Evolutionary conservation across 352 stramenopile species (phyloP), one percentile per base, ranked within the genome.

Genomic region (Globisporangium spinosum): DNA sequence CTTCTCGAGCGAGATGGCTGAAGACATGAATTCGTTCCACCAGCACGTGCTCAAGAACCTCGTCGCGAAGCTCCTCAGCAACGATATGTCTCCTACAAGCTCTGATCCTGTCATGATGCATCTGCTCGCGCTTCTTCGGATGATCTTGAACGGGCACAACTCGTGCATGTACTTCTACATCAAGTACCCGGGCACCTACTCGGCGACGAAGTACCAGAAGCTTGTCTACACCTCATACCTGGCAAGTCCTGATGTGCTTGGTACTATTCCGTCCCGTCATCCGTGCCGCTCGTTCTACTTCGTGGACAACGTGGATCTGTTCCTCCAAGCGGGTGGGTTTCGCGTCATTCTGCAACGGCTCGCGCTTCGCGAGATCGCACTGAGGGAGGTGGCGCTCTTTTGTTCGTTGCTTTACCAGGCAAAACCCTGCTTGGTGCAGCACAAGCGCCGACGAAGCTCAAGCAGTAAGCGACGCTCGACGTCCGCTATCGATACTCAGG

Each of bases 151-250:
- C 58, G 89, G 85, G 7, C 82, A 91, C 73, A 80, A 79, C 45
- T 83, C 83, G 34, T 90, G 82, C 55, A 85, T 90, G 77, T 94
- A 83, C 67, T 96, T 93, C 67, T 95, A 96, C 59, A 74, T 89
- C 69, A 93, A 94, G 69, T 93, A 95, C 45, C 79, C 77, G 15
- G 84, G 87, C 22, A 82, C 69, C 22, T 85, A 90, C 63, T 79
- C 75, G 3, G 72, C 83, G 0, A 69, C 71, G 55, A 91, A 85
- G 59, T 80, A 87, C 54, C 77, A 87, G 66, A 82, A 82, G 32
- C 74, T 94, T 23, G 75, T 94, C 29, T 94, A 90, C 64, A 92
- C 83, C 8, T 82, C 77, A 10, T 94, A 94, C 47, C 67, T 94
- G 53, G 72, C 83, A n/a, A 89, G 57, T 54, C 72, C 84, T 0